A percentile compares a stretch with the other conserved stretches of the same genome.
Conservation (phyloP, 495 filamentous ascomycete genomes). For the Viridothelium virens region DNA sequence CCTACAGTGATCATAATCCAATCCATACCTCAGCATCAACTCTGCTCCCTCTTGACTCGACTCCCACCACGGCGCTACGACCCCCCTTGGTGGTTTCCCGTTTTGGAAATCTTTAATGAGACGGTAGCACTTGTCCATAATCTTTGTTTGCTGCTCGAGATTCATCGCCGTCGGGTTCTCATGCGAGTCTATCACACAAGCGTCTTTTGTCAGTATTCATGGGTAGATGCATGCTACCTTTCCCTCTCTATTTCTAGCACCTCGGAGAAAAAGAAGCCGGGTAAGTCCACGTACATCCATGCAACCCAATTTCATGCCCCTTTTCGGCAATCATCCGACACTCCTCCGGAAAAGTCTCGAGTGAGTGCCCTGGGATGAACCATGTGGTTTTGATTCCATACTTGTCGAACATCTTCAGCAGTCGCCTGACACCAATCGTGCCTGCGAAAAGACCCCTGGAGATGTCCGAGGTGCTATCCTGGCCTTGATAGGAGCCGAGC, state of each 20-base stretch:
- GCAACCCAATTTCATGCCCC: constrained; percentile 62
- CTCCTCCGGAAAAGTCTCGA: constrained; percentile 73
- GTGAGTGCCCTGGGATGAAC: constrained; percentile 75
- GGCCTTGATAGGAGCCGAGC: constrained; percentile 65
- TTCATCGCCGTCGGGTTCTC: constrained; percentile 69
- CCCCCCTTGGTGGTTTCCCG: constrained; percentile 63
- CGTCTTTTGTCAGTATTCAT: background rate
- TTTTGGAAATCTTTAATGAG: constrained; percentile 62
- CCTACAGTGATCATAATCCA: constrained; percentile 39
- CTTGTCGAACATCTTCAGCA: constrained; percentile 69
- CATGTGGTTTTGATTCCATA: constrained; percentile 76
- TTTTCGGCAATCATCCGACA: constrained; percentile 64
- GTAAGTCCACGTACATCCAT: constrained; percentile 37
- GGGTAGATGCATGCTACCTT: background rate
- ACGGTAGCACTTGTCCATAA: constrained; percentile 68
- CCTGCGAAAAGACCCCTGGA: constrained; percentile 65
- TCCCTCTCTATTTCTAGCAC: background rate
- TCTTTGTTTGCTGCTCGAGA: constrained; percentile 63
- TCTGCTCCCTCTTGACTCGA: constrained; percentile 45
- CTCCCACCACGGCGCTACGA: constrained; percentile 50
- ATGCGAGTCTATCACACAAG: constrained; percentile 45
- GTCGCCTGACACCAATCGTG: constrained; percentile 59
- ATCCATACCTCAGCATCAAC: constrained; percentile 39
- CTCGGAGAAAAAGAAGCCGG: background rate
- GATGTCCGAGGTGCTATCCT: constrained; percentile 63